Evolutionary conservation across 2,329 filamentous ascomycete species (phyloP).

Genomic region (Penicillium sclerotiorum): DNA sequence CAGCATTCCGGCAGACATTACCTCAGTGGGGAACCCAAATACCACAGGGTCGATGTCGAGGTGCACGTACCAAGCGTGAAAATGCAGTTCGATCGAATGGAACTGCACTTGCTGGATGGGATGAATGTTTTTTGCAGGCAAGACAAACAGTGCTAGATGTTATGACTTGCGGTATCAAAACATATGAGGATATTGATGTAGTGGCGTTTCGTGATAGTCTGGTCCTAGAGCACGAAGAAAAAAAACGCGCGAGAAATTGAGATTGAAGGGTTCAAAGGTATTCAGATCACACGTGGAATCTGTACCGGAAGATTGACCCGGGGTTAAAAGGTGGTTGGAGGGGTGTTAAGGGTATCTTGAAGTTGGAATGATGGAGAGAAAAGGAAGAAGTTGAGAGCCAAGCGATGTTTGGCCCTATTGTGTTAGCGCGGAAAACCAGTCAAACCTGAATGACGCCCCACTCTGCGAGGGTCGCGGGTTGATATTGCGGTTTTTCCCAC

Average conservation of each 20-base stretch:
- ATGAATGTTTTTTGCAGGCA: background rate
- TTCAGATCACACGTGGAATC: constrained; percentile 19
- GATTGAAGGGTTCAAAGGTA: constrained; percentile 17
- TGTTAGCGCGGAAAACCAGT: constrained; percentile 43
- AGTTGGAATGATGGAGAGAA: constrained; percentile 33
- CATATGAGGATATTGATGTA: constrained; percentile 37
- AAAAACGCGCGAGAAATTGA: constrained; percentile 19
- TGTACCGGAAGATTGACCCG: constrained; percentile 14
- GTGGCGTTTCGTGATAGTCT: background rate
- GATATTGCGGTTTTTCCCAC: constrained; percentile 6
- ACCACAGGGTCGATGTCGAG: constrained; percentile 30
- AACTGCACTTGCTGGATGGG: constrained; percentile 20
- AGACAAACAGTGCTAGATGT: constrained; percentile 4
- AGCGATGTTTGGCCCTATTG: constrained; percentile 46
- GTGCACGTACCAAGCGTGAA: constrained; percentile 43
- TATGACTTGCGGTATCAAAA: constrained; percentile 13
- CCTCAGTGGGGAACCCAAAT: constrained; percentile 36
- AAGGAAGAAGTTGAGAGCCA: constrained; percentile 40
- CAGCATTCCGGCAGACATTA: constrained; percentile 40
- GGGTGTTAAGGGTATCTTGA: constrained; percentile 26
- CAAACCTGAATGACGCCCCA: constrained; percentile 40
- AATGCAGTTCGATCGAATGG: constrained; percentile 29
- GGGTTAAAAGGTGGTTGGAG: constrained; percentile 16
- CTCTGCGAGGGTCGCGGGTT: constrained; percentile 37
- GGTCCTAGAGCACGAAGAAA: constrained; percentile 19